Evolutionary conservation across 345 rosid genomes (phyloP).

Genomic region (Populus nigra): DNA sequence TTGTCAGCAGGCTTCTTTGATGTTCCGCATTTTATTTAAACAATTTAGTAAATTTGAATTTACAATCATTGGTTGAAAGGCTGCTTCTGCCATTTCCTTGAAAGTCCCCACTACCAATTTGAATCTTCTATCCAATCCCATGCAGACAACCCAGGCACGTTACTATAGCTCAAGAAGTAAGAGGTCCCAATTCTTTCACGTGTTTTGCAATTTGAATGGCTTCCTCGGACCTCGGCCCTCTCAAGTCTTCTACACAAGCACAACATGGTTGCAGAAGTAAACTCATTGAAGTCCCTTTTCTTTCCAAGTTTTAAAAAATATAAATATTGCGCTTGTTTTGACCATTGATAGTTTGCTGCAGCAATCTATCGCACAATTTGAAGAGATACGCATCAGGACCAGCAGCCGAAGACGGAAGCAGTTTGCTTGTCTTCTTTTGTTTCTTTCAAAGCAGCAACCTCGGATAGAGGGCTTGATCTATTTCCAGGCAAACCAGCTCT

Average conservation of each 20-base stretch:
- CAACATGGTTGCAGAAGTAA: constrained; percentile 74
- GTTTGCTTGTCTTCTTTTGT: constrained; percentile 63
- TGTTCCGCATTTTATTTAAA: constrained; percentile 61
- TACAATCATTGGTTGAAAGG: constrained; percentile 51
- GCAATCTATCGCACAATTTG: constrained; percentile 32
- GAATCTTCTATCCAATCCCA: constrained; percentile 57
- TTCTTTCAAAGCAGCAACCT: constrained; percentile 68
- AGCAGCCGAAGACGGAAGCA: constrained; percentile 39
- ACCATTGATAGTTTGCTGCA: constrained; percentile 41
- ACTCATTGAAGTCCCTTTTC: constrained; percentile 72
- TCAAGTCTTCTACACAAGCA: constrained; percentile 71
- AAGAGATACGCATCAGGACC: constrained; percentile 57
- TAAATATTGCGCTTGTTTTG: constrained; percentile 47
- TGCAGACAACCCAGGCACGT: constrained; percentile 58
- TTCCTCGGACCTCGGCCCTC: constrained; percentile 62
- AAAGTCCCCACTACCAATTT: constrained; percentile 55
- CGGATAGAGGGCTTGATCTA: constrained; percentile 76
- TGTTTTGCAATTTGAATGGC: constrained; percentile 59
- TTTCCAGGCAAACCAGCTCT: constrained; percentile 61
- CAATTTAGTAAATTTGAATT: constrained; percentile 62
- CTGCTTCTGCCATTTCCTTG: constrained; percentile 61
- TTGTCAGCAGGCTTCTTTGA: constrained; percentile 52
- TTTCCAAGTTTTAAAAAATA: constrained; percentile 56
- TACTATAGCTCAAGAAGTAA: constrained; percentile 67
- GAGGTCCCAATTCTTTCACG: constrained; percentile 60